phyloP scores from a whole-genome alignment of 805 yeast genomes.

The Saccharomyces paradoxus region DNA sequence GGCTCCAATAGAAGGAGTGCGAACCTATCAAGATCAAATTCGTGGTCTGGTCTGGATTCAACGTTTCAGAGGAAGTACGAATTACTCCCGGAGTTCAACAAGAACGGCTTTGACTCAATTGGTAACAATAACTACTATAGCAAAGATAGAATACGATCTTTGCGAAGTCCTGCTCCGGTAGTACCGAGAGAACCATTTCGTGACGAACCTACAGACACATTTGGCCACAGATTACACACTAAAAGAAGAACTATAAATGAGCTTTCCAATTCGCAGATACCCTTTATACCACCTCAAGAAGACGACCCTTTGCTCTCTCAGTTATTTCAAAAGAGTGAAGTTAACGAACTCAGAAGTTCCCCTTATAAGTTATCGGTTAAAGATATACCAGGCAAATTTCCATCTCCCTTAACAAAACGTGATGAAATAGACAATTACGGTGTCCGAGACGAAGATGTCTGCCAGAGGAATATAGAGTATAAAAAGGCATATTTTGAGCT shows the following conservation, averaged over 20 bases:
- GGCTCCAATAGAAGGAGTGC: background rate
- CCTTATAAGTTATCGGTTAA: background rate
- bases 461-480: background rate
- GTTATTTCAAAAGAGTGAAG: constrained; percentile 11
- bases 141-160: constrained; percentile 1
- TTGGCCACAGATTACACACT: constrained; percentile 12
- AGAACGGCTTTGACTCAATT: background rate
- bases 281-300: constrained; percentile 12
- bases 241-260: background rate
- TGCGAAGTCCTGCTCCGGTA: constrained; percentile 12
- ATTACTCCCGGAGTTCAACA: constrained; percentile 10
- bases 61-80: constrained; percentile 22
- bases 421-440: background rate
- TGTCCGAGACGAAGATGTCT: background rate
- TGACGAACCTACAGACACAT: constrained; percentile 21
- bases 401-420: constrained; percentile 17
- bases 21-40: constrained; percentile 16
- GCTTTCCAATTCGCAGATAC: constrained; percentile 3
- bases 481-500: constrained; percentile 13
- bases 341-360: background rate
- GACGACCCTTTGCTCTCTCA: constrained; percentile 21
- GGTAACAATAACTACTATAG: background rate
- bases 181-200: constrained; percentile 1
- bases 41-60: constrained; percentile 19
- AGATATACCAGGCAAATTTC: constrained; percentile 27